Base-by-base conservation (phyloP, 108 stramenopile genomes). In the Licmophora abbreviata region DNA sequence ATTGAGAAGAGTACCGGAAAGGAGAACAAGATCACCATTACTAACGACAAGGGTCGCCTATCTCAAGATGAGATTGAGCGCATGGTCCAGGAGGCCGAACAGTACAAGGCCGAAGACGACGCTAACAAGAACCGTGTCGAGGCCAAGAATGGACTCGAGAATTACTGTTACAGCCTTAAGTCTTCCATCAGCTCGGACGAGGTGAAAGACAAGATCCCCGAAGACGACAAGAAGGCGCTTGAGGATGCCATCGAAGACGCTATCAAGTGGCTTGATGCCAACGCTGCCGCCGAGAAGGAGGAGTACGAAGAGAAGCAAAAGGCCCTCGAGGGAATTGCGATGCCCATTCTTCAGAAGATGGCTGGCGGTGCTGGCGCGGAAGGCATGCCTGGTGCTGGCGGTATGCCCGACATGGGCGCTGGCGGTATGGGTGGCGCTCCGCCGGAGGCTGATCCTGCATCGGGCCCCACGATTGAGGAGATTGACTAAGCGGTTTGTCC, bases 21-120 rank as follows among this genome's bases (percentile, higher is more conserved):
- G 89, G 97, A 95, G 67, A 76, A 98, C 70, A 97, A 98, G 88
- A 98, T 98, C 68, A 98, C 97, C 74, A 98, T 98, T 76, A 98
- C 93, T 68, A 98, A 98, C 81, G 97, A 98, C 72, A 98, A 98
- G 89, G 94, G 95, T 34, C 95, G 95, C 67, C 78, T 98, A 20
- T 93, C 90, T 55, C 92, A 95, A 56, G 97, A 97, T 17, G 97
- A 98, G 68, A 97, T 98, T 69, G 95, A 98, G 62, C 84, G 96
- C 76, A 95, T 98, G 93, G 95, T 98, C 40, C 74, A 88, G 43
- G 97, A 98, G 69, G 97, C 95, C 31, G 97, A 98, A 84, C 69
- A 87, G 45, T 97, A 95, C 88, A 92, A 92, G 86, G 95, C 95
- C 44, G 95, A 96, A 64, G 97, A 98, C 71, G 95, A 95, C 51